Base-by-base conservation (phyloP, 2,329 filamentous ascomycete species). In the Scedosporium boydii region DNA sequence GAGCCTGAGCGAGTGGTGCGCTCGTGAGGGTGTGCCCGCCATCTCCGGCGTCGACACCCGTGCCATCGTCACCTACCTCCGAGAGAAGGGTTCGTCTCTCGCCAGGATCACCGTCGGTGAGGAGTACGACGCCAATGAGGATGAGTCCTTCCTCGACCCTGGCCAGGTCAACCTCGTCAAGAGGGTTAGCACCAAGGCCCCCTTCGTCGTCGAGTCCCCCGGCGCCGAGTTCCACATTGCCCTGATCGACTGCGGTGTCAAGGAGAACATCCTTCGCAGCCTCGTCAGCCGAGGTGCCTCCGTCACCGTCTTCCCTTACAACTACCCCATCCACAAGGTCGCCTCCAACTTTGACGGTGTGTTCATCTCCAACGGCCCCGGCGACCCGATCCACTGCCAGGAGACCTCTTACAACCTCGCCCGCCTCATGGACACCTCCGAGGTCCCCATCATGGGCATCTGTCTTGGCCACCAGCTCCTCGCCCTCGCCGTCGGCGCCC, bases 291-390 rank as follows among this genome's bases (percentile, higher is more conserved):
- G 95, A 66, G 95, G 95, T 65, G 91, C 93, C 61, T 93, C 90
- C 66, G 90, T 96, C 66, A 98, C 95, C 48, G 90, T 91, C 70
- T 96, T 99, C 82, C 95, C 95, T 64, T 97, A 89, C 78, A 87
- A 98, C 80, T 98, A 95, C 80, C 93, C 93, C 61, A 95, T 99
- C 74, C 93, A 98, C 84, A 97, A 98, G 84, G 90, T 97, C 44
- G 90, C 95, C 63, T 90, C 96, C 77, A 92, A 98, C 83, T 98
- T 96, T 70, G 95, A 99, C 70, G 95, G 95, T 72, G 88, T 99
- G 72, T 99, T 99, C 84, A 97, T 98, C 80, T 96, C 92, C 77
- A 99, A 99, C 79, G 95, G 95, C 64, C 95, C 95, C 29, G 95
- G 95, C 78, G 95, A 99, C 78, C 95, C 95, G 69, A 98, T 93